Evolutionary conservation across 1,139 yeast species (phyloP), one percentile per base, ranked within the genome.

Genomic region (Blastobotrys serpentis): DNA sequence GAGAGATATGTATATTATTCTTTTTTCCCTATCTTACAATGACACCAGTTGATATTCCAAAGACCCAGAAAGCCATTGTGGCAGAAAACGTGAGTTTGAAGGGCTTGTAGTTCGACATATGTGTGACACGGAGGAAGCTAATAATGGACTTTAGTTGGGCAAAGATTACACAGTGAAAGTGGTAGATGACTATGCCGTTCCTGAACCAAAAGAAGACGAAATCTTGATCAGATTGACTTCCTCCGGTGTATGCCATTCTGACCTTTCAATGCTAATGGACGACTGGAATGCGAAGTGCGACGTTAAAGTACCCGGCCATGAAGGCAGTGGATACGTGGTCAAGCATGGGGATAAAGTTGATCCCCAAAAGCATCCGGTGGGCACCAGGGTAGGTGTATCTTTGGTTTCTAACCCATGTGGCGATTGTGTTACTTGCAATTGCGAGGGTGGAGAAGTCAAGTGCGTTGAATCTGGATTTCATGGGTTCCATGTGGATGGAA

Each of bases 401-500:
- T 43, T 56, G 26, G 50, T 57, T 19, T 52, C 52, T 25, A 49
- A 47, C 14, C 59, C 62, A 25, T 59, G 63, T 36, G 51, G 53
- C 13, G 58, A 54, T 43, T 59, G 63, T 47, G 48, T 37, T 21
- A 51, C 42, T 21, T 58, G 61, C 48, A 49, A 36, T 21, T 43
- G 41, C 11, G 53, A 53, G 7, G 59, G 54, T 23, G 54, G 55
- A 17, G 62, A 58, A 37, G 53, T 50, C 3, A 49, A 42, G 44
- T 59, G 62, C 43, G 40, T 46, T 19, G 44, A 52, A 10, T 43
- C 51, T 4, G 41, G 50, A 13, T 55, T 42, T 43, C 53, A 85
- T 19, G 88, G 89, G 56, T 80, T 79, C 71, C 79, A 84, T 30
- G 82, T 78, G 64, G 86, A 82, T 64, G 89, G 89, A 57, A 78